Conservation (phyloP, 192 early-diverging fungal genomes). For the Lobosporangium transversale region DNA sequence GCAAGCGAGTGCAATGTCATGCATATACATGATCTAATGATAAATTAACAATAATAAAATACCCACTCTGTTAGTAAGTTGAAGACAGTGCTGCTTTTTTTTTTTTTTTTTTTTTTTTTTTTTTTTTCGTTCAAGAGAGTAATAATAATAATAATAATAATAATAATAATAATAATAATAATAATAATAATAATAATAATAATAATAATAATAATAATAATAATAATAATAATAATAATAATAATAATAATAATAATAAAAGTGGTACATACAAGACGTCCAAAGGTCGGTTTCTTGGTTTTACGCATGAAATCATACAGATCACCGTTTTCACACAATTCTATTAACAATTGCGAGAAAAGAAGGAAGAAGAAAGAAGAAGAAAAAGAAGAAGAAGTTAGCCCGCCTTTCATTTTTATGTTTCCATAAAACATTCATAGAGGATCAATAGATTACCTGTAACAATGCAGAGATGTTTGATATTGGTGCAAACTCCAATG, state of each 20-base stretch:
- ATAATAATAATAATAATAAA: neutral
- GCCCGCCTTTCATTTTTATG: neutral
- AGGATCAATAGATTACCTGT: conserved; percentile 45
- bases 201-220: too few species aligned
- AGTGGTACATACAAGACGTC: conserved; percentile 60
- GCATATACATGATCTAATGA: conserved; percentile 75
- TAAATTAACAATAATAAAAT: neutral
- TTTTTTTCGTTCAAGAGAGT: neutral
- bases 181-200: too few species aligned
- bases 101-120: conserved; percentile 1
- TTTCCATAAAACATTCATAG: too few species aligned
- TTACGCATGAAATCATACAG: conserved; percentile 79
- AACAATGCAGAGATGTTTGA: conserved; percentile 74
- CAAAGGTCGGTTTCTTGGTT: conserved; percentile 69
- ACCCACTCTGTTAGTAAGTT: neutral
- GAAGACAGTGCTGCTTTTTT: neutral
- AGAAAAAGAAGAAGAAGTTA: neutral
- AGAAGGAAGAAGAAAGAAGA: neutral
- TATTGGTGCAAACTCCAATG: conserved; percentile 78
- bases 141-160: neutral
- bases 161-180: too few species aligned
- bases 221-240: too few species aligned
- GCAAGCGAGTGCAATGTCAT: conserved; percentile 79
- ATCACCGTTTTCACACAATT: conserved; percentile 80
- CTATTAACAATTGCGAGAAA: conserved; percentile 13